A percentile compares a stretch with the other conserved stretches of the same genome.
These are phyloP conservation scores for Keithomyces neogunnii DNA, from an alignment of 2,329 filamentous ascomycete genomes.

Conservation along the genomic window DNA sequence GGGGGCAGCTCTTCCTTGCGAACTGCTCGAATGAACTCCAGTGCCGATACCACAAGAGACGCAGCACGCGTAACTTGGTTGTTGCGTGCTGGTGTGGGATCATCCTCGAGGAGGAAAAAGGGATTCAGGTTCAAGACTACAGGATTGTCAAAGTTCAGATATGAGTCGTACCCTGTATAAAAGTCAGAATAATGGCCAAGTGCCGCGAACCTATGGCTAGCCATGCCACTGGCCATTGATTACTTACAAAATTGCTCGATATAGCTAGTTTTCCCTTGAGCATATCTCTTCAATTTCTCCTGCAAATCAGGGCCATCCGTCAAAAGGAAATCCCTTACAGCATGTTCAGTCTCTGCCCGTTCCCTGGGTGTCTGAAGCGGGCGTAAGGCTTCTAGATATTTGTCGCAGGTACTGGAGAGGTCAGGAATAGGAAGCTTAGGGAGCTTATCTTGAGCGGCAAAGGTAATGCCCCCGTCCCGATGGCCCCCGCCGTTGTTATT, in stretches of 20 bases:
- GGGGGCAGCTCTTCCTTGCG: slow-evolving; percentile 87
- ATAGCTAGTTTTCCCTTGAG: slow-evolving; percentile 84
- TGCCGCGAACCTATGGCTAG: not conserved
- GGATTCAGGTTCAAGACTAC: slow-evolving; percentile 96
- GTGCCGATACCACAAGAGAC: slow-evolving; percentile 79
- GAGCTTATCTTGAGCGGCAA: slow-evolving; percentile 77
- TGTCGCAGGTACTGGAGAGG: slow-evolving; percentile 66
- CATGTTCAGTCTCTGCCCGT: slow-evolving; percentile 71
- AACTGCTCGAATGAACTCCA: slow-evolving; percentile 89
- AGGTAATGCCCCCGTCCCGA: slow-evolving; percentile 70
- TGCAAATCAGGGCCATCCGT: slow-evolving; percentile 78
- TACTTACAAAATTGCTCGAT: slow-evolving; percentile 96
- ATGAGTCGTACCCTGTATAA: slow-evolving; percentile 86
- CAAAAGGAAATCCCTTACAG: slow-evolving; percentile 75
- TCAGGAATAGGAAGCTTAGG: slow-evolving; percentile 92
- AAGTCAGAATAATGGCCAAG: slow-evolving; percentile 3
- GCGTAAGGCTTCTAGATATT: slow-evolving; percentile 70
- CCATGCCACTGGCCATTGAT: not conserved
- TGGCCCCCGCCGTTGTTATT: slow-evolving; percentile 16
- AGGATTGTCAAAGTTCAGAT: slow-evolving; percentile 94
- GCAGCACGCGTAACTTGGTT: slow-evolving; percentile 94
- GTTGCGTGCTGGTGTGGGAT: slow-evolving; percentile 90
- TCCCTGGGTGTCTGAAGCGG: slow-evolving; percentile 77
- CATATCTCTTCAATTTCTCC: slow-evolving; percentile 83
- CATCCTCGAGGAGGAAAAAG: slow-evolving; percentile 95